Conservation (phyloP, 129 eudicot species). For the Flaveria brownii region DNA sequence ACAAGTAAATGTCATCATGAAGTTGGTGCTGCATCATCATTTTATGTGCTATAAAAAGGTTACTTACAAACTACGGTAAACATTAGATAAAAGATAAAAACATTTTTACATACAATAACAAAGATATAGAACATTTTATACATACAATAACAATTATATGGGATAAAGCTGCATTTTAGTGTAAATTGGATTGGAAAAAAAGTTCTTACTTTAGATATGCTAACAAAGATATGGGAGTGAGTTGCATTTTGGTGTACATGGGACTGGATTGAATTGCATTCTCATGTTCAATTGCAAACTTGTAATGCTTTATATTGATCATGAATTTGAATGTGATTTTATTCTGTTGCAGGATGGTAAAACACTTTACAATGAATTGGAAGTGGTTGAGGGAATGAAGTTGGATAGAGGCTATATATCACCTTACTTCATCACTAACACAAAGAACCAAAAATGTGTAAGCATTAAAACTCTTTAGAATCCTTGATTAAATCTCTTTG, state of each 20-base stretch:
- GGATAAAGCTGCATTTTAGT: neutral
- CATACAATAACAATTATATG: no score
- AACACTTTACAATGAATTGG: slow-evolving; percentile 62
- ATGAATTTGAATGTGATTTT: slow-evolving; percentile 5
- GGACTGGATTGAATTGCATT: slow-evolving; percentile 8
- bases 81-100: neutral
- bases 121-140: neutral
- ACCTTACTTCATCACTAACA: slow-evolving; percentile 59
- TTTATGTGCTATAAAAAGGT: neutral
- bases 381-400: slow-evolving; percentile 70
- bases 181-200: neutral
- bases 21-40: neutral
- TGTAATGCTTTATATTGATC: neutral
- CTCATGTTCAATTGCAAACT: neutral
- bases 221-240: neutral
- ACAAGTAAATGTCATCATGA: neutral
- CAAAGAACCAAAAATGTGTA: slow-evolving; percentile 65
- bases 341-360: slow-evolving; percentile 51
- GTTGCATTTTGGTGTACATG: no score
- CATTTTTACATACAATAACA: neutral
- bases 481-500: neutral
- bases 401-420: slow-evolving; percentile 63
- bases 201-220: no score
- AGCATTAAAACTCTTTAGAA: slow-evolving; percentile 18
- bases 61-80: neutral